Conservation (phyloP, 306 rosid species). For the Prunus mume region DNA sequence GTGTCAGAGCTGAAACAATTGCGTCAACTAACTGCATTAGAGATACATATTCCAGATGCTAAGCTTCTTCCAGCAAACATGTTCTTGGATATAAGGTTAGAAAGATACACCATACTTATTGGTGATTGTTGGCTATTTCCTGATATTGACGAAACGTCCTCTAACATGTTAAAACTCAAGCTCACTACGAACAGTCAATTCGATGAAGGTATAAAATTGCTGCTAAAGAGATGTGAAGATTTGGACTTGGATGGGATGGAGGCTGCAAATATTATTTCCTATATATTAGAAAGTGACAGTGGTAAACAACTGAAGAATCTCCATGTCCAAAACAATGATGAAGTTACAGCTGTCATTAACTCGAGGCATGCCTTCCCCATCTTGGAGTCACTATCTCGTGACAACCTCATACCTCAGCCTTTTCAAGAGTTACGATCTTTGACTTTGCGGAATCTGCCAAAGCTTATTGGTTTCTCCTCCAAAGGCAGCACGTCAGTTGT, state of each 20-base stretch:
- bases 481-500: background rate
- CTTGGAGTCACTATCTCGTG: background rate
- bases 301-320: constrained; percentile 39
- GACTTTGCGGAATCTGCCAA: background rate
- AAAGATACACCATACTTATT: too few relatives aligned
- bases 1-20: too few relatives aligned
- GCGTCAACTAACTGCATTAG: too few relatives aligned
- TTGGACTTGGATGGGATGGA: constrained; percentile 38
- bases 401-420: background rate
- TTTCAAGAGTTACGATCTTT: background rate
- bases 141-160: too few relatives aligned
- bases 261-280: constrained; percentile 27
- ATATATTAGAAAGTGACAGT: constrained; percentile 32
- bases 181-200: constrained; percentile 20
- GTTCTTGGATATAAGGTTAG: too few relatives aligned
- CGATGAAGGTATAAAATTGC: constrained; percentile 22
- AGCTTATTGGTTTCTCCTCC: background rate
- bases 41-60: too few relatives aligned
- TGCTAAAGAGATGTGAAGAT: constrained; percentile 34
- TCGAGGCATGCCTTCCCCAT: background rate
- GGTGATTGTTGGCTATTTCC: too few relatives aligned
- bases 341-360: constrained; percentile 13
- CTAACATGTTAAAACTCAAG: constrained; percentile 24
- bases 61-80: too few relatives aligned
- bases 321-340: constrained; percentile 31